Evolutionary conservation across 2,329 filamentous ascomycete genomes (phyloP).

Genomic region (Leptographium flavum): DNA sequence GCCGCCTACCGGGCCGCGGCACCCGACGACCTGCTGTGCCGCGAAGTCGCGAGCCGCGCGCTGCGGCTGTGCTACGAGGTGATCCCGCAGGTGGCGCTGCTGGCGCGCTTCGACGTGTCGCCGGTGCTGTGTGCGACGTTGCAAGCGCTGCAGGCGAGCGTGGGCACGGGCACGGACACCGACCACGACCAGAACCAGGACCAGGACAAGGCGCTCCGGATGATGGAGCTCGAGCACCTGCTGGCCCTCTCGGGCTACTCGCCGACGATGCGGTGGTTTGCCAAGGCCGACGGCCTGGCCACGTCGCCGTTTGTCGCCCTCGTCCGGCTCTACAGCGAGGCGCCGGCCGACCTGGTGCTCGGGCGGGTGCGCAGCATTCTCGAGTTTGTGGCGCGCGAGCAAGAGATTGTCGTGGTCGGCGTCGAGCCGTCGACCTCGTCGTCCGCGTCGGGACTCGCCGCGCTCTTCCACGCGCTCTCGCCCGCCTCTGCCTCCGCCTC

Average conservation of each 20-base stretch:
- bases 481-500: slow-evolving; percentile 11
- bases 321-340: slow-evolving; percentile 41
- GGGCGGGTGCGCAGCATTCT: slow-evolving; percentile 41
- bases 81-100: slow-evolving; percentile 63
- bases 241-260: slow-evolving; percentile 69
- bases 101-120: slow-evolving; percentile 81
- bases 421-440: too few species aligned
- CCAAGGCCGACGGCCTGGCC: slow-evolving; percentile 49
- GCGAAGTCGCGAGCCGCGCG: slow-evolving; percentile 64
- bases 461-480: slow-evolving; percentile 27
- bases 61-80: slow-evolving; percentile 76
- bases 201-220: slow-evolving; percentile 37
- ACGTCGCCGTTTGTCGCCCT: slow-evolving; percentile 61
- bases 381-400: slow-evolving; percentile 45
- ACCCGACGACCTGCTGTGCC: slow-evolving; percentile 44
- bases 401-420: slow-evolving; percentile 33
- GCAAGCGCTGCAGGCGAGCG: too few species aligned
- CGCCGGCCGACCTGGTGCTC: slow-evolving; percentile 31
- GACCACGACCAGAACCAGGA: slow-evolving; percentile 12
- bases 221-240: slow-evolving; percentile 69
- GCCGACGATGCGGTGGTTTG: slow-evolving; percentile 81
- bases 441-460: slow-evolving; percentile 22
- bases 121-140: slow-evolving; percentile 57
- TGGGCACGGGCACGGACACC: slow-evolving; percentile 37
- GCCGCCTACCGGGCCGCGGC: slow-evolving; percentile 55